phyloP scores from a whole-genome alignment of 371 early-diverging fungal genomes.

The Apophysomyces elegans region DNA sequence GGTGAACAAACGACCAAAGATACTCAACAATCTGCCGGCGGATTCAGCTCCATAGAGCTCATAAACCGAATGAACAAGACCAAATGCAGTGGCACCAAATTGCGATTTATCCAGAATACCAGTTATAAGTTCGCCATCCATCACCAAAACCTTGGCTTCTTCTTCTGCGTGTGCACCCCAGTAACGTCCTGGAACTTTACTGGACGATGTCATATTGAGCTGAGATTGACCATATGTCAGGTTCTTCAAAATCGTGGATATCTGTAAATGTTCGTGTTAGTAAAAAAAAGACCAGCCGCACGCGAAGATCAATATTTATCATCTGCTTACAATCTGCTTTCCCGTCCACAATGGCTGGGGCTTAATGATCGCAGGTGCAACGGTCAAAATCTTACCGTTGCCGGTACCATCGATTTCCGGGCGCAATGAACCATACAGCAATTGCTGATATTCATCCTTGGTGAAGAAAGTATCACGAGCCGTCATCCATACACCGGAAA shows the following conservation, averaged over 20 bases:
- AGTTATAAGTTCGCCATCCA: constrained; percentile 87
- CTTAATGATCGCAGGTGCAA: constrained; percentile 88
- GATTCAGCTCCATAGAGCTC: constrained; percentile 95
- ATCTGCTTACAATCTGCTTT: constrained; percentile 83
- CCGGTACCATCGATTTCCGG: constrained; percentile 76
- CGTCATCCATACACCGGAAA: constrained; percentile 95
- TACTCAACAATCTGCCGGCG: constrained; percentile 94
- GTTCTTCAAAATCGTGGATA: constrained; percentile 88
- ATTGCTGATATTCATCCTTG: constrained; percentile 91
- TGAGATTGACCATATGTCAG: constrained; percentile 79
- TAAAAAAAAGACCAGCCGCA: too few relatives aligned
- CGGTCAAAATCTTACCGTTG: constrained; percentile 74
- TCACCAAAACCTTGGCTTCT: constrained; percentile 82
- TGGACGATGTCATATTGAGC: constrained; percentile 87
- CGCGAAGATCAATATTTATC: constrained; percentile 12
- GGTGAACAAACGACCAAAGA: constrained; percentile 94
- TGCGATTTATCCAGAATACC: constrained; percentile 99
- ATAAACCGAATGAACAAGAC: constrained; percentile 96
- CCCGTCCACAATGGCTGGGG: constrained; percentile 97
- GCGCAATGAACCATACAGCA: constrained; percentile 87
- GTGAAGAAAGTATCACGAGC: constrained; percentile 90
- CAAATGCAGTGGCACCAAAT: constrained; percentile 94
- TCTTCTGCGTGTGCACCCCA: constrained; percentile 86
- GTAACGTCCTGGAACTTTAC: constrained; percentile 84
- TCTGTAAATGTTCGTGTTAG: constrained; percentile 19